Conservation (phyloP, 164 flowering plant genomes). For the Stephania japonica region DNA sequence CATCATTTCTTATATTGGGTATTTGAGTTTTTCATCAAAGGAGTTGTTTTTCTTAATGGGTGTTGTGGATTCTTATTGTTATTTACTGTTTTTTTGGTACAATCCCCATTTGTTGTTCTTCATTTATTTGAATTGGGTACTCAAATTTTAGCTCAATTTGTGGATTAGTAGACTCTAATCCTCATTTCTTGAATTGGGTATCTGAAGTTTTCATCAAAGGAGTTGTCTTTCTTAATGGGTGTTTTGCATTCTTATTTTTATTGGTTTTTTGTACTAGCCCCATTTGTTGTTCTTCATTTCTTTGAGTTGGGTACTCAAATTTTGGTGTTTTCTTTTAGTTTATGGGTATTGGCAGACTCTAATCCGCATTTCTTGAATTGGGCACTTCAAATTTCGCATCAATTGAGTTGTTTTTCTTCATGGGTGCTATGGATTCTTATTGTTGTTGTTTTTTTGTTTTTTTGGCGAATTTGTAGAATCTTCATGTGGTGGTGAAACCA, state of each 20-base stretch:
- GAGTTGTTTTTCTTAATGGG: not conserved
- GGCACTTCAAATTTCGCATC: not conserved
- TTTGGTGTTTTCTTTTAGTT: not conserved
- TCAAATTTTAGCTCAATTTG: not conserved
- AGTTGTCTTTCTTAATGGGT: not conserved
- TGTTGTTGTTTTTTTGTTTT: not conserved
- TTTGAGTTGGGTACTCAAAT: not conserved
- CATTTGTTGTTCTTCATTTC: not conserved
- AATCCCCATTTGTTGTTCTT: not conserved
- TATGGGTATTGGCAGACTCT: not conserved
- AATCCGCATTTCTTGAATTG: not conserved
- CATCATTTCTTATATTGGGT: too few species aligned
- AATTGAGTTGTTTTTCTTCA: not conserved
- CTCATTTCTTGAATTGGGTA: too few species aligned
- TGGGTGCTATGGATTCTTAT: not conserved
- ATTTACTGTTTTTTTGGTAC: not conserved
- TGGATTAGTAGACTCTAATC: too few species aligned
- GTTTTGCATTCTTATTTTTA: not conserved
- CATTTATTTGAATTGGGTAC: not conserved
- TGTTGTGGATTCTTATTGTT: not conserved
- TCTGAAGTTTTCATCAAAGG: not conserved
- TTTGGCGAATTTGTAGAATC: conserved; percentile 29
- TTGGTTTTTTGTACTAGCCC: not conserved
- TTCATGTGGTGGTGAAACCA: conserved; percentile 54
- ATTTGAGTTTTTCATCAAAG: too few species aligned